Conservation (phyloP, 2,329 filamentous ascomycete genomes). For the Chrysoporthe cubensis region DNA sequence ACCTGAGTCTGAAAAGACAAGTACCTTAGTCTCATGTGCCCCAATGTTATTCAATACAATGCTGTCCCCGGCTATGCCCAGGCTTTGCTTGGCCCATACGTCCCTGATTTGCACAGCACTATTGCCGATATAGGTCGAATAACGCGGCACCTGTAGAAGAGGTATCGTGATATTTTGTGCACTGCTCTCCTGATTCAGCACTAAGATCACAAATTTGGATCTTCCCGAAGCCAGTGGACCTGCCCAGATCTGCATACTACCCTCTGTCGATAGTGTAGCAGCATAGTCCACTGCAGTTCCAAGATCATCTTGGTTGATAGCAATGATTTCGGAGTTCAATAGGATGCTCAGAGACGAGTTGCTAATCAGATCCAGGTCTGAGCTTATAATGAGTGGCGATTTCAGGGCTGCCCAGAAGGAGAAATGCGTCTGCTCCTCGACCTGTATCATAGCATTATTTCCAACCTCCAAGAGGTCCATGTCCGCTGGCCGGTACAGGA, state of each 20-base stretch:
- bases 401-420: slow-evolving; percentile 16
- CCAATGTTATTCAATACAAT: neutral
- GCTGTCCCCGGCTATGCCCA: neutral
- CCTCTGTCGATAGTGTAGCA: neutral
- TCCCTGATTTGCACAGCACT: neutral
- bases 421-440: slow-evolving; percentile 20
- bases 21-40: neutral
- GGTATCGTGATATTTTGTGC: neutral
- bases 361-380: slow-evolving; percentile 11
- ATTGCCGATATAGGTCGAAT: neutral
- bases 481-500: slow-evolving; percentile 38
- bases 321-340: slow-evolving; percentile 19
- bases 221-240: neutral
- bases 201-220: neutral
- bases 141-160: neutral
- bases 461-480: slow-evolving; percentile 28
- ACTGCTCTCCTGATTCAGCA: neutral
- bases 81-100: neutral
- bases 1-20: neutral
- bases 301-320: slow-evolving; percentile 18
- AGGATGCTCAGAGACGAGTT: slow-evolving; percentile 13
- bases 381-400: slow-evolving; percentile 19
- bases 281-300: neutral
- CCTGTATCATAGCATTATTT: slow-evolving; percentile 9
- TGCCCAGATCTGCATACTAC: neutral